Evolutionary conservation across 78 protist genomes (phyloP), one percentile per base, ranked within the genome.

Genomic region (slime mould (Dictyostelium discoideum)): DNA sequence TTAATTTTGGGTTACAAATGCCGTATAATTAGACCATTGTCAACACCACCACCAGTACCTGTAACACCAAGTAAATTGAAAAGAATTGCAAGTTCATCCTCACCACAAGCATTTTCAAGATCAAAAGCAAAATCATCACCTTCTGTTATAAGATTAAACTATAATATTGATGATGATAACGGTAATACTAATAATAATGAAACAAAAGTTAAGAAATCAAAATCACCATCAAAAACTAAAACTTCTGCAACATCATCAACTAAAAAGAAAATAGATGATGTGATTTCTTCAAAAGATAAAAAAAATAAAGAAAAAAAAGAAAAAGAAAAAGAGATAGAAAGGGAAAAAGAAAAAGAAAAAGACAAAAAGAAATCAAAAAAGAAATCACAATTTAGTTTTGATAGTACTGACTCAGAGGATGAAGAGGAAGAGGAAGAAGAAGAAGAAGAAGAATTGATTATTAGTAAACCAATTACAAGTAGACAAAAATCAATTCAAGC

Each of bases 1-100:
- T 7, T 16, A n/a, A 10, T 72, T 5, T 16, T 90, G 6, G 95
- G 88, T 8, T 40, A 65, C 11, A 11, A 44, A 44, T 37, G 39
- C 22, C 76, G 88, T 29, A 20, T 90, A 6, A 74, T 90, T 32
- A 46, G 60, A 24, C 37, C 60, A 11, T 8, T 90, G 14, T 65
- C 42, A 6, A 20, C 95, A 20, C 73, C 95, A 26, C 54, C 86
- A 14, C 87, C 95, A 46, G 60, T 46, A 22, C 95, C 95, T 6
- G 44, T 82, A 1, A 90, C 95, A 22, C 88, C 88, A 10, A 37
- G 60, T 42, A 90, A 82, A 82, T 42, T 44, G 13, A 90, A 73
- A 46, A 63, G 79, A 50, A 67, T 90, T 46, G n/a, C 29, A 5
- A 79, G 72, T 2, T 57, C 86, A n/a, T 13, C 50, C 1, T 40